Evolutionary conservation across 192 early-diverging fungal species (phyloP), one percentile per base, ranked within the genome.

Genomic region (Rhizophagus clarus): DNA sequence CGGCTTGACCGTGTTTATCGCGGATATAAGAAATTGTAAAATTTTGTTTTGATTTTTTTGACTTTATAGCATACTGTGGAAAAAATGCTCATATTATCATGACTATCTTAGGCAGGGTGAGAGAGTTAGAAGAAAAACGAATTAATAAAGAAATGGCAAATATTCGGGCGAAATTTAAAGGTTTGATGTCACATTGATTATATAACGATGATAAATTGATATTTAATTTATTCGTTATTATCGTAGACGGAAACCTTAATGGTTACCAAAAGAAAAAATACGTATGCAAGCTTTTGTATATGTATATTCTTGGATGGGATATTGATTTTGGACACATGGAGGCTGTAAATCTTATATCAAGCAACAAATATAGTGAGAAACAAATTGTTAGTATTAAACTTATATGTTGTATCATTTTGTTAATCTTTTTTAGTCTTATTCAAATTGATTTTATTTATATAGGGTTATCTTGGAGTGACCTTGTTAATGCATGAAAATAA

Each of bases 231-330:
- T 61, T 12, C 28, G 32, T 4, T 7, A 40, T 40, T 31, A 37
- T 49, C 60, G 37, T 76, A 97, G 98, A 98, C 81, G 87, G 92
- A 22, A 92, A 83, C 74, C 84, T 99, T 76, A 97, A 94, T 85
- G 97, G 98, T 40, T 99, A 99, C 89, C 95, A 99, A 84, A 97
- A 97, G 88, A 98, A 98, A 88, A 99, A 99, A 82, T 99, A 99
- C 85, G 96, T 99, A 61, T 95, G 95, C 87, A 99, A 99, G 86
- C 89, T 99, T 22, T 83, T 99, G 63, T 99, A 99, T 88, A 99
- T 99, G 96, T 98, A 97, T 80, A 95, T 99, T 81, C 92, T 98
- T 49, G 98, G 98, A 15, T 99, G 95, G 92, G 95, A 98, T 47
- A 93, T 99, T 66, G 96, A 99, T 84, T 97, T 99, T 90, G 98